Evolutionary conservation across 129 eudicot genomes (phyloP).

Genomic region (Tagetes patula): DNA sequence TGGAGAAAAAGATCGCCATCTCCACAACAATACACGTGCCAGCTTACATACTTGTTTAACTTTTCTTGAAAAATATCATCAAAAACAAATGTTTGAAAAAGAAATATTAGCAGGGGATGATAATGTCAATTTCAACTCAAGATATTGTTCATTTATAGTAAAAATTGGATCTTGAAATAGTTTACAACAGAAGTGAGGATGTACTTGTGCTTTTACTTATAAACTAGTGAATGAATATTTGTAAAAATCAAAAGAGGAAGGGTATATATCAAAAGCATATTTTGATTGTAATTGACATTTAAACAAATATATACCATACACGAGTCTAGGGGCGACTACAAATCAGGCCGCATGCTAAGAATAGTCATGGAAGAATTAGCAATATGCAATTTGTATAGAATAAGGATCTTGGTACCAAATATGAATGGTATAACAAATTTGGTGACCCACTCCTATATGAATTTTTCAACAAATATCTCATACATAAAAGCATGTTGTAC

Average conservation of each 20-base stretch:
- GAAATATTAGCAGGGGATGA: neutral
- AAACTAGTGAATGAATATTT: slow-evolving; percentile 14
- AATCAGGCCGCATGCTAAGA: slow-evolving; percentile 1
- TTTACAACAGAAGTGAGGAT: slow-evolving; percentile 4
- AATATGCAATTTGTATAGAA: slow-evolving; percentile 24
- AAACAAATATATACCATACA: slow-evolving; percentile 22
- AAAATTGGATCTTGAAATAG: slow-evolving; percentile 7
- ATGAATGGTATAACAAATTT: slow-evolving; percentile 32
- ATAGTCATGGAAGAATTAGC: slow-evolving; percentile 5
- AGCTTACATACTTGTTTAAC: slow-evolving; percentile 20
- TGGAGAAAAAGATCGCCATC: slow-evolving; percentile 19
- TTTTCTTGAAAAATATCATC: neutral
- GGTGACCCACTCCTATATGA: slow-evolving; percentile 45
- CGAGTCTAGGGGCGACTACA: neutral
- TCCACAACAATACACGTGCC: slow-evolving; percentile 15
- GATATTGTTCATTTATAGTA: neutral
- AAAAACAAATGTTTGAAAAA: neutral
- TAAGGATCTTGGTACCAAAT: slow-evolving; percentile 36
- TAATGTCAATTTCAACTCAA: neutral
- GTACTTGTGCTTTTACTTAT: slow-evolving; percentile 22
- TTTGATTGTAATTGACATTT: slow-evolving; percentile 29
- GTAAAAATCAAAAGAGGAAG: slow-evolving; percentile 21
- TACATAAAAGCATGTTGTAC: slow-evolving; percentile 19
- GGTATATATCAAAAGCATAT: slow-evolving; percentile 20
- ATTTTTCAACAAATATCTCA: slow-evolving; percentile 20